Evolutionary conservation across 1,284 basidiomycete genomes (phyloP).

Genomic region (Microstroma glucosiphilum): DNA sequence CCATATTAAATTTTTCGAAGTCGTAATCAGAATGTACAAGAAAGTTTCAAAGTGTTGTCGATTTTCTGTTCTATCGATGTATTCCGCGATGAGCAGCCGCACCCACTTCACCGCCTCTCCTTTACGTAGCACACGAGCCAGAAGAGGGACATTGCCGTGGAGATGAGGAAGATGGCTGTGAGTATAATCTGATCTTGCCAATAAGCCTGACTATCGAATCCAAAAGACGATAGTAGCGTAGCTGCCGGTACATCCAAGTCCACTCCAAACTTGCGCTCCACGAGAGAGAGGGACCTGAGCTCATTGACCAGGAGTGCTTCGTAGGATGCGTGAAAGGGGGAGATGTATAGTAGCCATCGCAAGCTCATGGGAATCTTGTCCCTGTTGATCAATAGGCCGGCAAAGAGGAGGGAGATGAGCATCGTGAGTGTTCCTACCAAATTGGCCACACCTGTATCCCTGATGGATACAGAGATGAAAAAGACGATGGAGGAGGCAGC

Average conservation of each 20-base stretch:
- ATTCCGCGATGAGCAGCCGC: not conserved
- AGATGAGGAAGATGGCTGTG: too few species aligned
- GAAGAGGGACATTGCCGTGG: too few species aligned
- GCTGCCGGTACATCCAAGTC: constrained; percentile 38
- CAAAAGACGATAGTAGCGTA: constrained; percentile 29
- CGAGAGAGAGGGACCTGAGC: constrained; percentile 81
- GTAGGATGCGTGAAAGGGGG: constrained; percentile 98
- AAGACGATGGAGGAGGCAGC: constrained; percentile 85
- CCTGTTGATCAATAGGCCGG: constrained; percentile 87
- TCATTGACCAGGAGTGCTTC: constrained; percentile 94
- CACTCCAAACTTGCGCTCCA: constrained; percentile 57
- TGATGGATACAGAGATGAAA: constrained; percentile 78
- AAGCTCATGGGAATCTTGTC: constrained; percentile 69
- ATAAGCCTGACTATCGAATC: constrained; percentile 15
- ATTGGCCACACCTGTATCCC: constrained; percentile 78
- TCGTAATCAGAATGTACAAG: too few species aligned
- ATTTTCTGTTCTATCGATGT: too few species aligned
- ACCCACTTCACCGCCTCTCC: not conserved
- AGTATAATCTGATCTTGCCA: too few species aligned
- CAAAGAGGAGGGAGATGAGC: constrained; percentile 88
- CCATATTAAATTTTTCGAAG: too few species aligned
- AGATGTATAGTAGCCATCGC: constrained; percentile 79
- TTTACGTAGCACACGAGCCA: too few species aligned
- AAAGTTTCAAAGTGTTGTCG: too few species aligned
- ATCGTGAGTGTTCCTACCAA: constrained; percentile 89